These are phyloP conservation scores for Fusarium pininemorale DNA, from an alignment of 2,329 filamentous ascomycete genomes.

Conservation along the genomic window DNA sequence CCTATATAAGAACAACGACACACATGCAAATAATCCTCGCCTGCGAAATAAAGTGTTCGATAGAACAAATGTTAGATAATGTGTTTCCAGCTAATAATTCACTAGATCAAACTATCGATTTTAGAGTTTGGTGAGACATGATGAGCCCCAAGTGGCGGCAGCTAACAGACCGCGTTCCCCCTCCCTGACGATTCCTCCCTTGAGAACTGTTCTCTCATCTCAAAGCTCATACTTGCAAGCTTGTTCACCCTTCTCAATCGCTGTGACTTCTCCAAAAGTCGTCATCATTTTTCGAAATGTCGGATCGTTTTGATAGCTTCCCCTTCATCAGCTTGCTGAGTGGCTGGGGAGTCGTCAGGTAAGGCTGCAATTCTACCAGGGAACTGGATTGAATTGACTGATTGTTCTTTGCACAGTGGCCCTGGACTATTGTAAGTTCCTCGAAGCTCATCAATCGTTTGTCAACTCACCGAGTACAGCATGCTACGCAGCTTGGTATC, in stretches of 20 bases:
- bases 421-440: slow-evolving; percentile 1
- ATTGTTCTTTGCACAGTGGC: background rate
- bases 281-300: background rate
- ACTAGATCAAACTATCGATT: background rate
- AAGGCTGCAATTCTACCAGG: background rate
- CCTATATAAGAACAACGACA: background rate
- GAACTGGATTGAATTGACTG: background rate
- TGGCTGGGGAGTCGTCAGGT: slow-evolving; percentile 10
- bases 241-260: background rate
- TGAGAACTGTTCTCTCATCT: background rate
- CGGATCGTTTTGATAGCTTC: background rate
- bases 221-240: fast-evolving
- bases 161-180: background rate
- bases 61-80: fast-evolving
- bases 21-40: fast-evolving
- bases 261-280: fast-evolving
- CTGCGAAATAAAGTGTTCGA: fast-evolving
- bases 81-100: fast-evolving
- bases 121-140: background rate
- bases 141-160: background rate
- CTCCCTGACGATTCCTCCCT: background rate
- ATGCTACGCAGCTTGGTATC: slow-evolving; percentile 2
- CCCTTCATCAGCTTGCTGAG: background rate
- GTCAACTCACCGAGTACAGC: background rate
- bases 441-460: fast-evolving